Percentiles rank a stretch among this genome's conserved stretches.
phyloP scores from a whole-genome alignment of 495 filamentous ascomycete genomes.

The Penicillium lagena region DNA sequence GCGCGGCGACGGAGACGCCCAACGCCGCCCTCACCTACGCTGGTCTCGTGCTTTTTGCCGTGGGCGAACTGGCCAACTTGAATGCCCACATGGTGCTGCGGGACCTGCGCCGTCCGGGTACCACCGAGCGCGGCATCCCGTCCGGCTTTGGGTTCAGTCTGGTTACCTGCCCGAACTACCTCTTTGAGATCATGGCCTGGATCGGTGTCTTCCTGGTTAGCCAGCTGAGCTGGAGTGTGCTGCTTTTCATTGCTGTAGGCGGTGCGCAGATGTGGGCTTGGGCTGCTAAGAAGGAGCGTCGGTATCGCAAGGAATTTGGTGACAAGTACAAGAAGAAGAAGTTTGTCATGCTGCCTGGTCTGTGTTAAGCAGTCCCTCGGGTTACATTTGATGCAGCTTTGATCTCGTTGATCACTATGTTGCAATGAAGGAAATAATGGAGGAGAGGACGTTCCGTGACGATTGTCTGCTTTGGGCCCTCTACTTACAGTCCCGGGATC shows the following conservation, averaged over 20 bases:
- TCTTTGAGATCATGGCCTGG: constrained; percentile 89
- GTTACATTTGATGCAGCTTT: too few species aligned
- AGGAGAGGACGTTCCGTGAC: not conserved
- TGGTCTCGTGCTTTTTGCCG: constrained; percentile 61
- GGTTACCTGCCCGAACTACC: constrained; percentile 96
- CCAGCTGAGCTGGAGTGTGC: constrained; percentile 65
- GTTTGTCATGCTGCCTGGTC: constrained; percentile 68
- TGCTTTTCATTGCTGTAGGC: constrained; percentile 64
- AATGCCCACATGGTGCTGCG: constrained; percentile 71
- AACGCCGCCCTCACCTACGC: constrained; percentile 48
- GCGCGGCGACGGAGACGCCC: constrained; percentile 39
- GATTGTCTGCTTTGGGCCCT: too few species aligned
- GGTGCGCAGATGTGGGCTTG: constrained; percentile 72
- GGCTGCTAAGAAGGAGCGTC: constrained; percentile 88
- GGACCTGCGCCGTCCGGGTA: constrained; percentile 68
- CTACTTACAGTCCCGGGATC: too few species aligned
- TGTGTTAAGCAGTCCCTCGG: constrained; percentile 32
- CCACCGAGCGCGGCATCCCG: constrained; percentile 82
- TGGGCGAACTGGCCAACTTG: constrained; percentile 75
- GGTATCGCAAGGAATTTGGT: constrained; percentile 83
- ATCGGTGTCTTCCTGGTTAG: constrained; percentile 66
- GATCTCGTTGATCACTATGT: too few species aligned
- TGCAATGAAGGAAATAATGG: not conserved
- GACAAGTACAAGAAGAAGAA: constrained; percentile 88
- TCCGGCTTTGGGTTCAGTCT: constrained; percentile 73